Base-by-base conservation (phyloP, 345 rosid genomes). In the Rhizophora apiculata region DNA sequence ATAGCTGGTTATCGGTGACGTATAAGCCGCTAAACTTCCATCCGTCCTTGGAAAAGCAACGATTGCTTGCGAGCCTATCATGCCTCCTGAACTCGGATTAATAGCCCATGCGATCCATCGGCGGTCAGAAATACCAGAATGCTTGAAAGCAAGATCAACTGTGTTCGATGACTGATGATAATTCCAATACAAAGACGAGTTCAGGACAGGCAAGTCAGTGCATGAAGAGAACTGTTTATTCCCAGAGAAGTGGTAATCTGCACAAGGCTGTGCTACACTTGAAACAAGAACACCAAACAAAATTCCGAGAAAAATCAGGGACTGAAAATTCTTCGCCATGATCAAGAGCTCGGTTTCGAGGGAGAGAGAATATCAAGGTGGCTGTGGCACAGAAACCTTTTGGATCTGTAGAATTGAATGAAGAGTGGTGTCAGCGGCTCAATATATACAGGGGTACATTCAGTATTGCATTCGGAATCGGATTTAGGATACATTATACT, bases 41-140 rank as follows among this genome's bases (percentile, higher is more conserved):
- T 63, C 66, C 65, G 48, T 62, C 36, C 49, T 32, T 4, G 51
- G 49, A 36, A 36, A 36, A 32, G 65, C 43, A 18, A 62, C 49
- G 16, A 62, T 16, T 8, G 65, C 65, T 62, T 62, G 65, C 16
- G 48, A 62, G 21, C 65, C 65, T 13, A 62, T 22, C 65, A 62
- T 62, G 10, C 65, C 65, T 36, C 26, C 37, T 4, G 58, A 65
- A 31, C 37, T 53, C 18, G 58, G 56, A 29, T 53, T 51, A 6
- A 65, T 51, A 8, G 36, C 68, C 56, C 68, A 53, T 20, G 58
- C 37, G 20, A 51, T 26, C 56, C 58, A 53, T 30, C 36, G 51
- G 13, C 68, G 26, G 21, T 26, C 68, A 49, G 43, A 18, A 16
- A 21, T 8, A 26, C 55, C 68, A 19, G 20, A n/a, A 26, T 34